These are phyloP conservation scores for Cyclotella choctawhatcheeana DNA, from an alignment of 108 stramenopile species.

Conservation along the genomic window DNA sequence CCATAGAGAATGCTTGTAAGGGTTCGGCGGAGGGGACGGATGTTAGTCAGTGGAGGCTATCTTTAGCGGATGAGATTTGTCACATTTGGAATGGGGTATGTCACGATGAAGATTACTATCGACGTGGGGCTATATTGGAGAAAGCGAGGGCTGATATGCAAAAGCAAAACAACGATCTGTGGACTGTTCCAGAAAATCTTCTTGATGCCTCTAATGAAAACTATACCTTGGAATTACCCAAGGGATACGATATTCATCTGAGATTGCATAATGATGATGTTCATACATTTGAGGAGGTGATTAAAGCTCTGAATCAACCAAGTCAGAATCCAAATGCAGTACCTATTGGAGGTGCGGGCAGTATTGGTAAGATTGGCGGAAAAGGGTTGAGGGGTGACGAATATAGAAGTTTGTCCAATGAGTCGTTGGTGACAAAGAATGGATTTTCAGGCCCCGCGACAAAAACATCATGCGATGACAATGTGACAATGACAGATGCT, in stretches of 20 bases:
- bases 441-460: not conserved
- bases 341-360: constrained; percentile 38
- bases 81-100: constrained; percentile 64
- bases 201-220: constrained; percentile 33
- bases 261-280: constrained; percentile 97
- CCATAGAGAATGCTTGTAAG: constrained; percentile 66
- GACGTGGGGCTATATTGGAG: constrained; percentile 26
- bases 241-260: constrained; percentile 60
- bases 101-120: constrained; percentile 68
- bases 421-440: not conserved
- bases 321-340: constrained; percentile 17
- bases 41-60: constrained; percentile 74
- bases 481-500: constrained; percentile 8
- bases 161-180: not conserved
- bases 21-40: constrained; percentile 84
- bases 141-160: not conserved
- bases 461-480: not conserved
- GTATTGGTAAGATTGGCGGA: constrained; percentile 44
- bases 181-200: constrained; percentile 41
- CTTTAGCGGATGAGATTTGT: constrained; percentile 82
- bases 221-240: constrained; percentile 44
- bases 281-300: constrained; percentile 95
- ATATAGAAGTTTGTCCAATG: constrained; percentile 2
- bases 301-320: constrained; percentile 68
- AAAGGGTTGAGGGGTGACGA: constrained; percentile 37